A percentile compares a stretch with the other conserved stretches of the same genome.
phyloP scores from a whole-genome alignment of 2,329 filamentous ascomycete genomes.

The Thielaviopsis ethacetica region DNA sequence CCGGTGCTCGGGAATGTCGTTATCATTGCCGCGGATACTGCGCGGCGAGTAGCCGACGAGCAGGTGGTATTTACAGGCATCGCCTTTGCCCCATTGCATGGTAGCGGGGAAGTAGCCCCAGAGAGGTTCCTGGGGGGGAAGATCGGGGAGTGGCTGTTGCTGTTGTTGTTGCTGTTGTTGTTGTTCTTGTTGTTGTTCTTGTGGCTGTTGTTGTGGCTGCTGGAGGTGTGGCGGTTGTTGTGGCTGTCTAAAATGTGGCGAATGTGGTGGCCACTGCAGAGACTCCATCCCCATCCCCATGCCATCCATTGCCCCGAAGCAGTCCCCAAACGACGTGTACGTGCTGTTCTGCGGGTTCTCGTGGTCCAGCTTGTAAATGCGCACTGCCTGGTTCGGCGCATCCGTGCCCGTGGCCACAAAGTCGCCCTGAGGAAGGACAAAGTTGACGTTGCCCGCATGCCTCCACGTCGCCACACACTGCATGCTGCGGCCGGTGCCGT shows the following conservation, averaged over 20 bases:
- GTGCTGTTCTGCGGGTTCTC: slow-evolving; percentile 21
- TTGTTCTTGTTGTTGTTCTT: no score
- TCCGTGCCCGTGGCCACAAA: slow-evolving; percentile 44
- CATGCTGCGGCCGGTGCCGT: slow-evolving; percentile 24
- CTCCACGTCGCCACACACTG: slow-evolving; percentile 29
- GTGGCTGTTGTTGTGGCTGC: no score
- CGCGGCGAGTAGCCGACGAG: slow-evolving; percentile 48
- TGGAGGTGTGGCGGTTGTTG: no score
- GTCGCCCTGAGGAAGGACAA: slow-evolving; percentile 31
- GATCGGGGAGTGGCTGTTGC: not conserved
- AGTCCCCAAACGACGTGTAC: slow-evolving; percentile 20
- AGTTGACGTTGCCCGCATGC: slow-evolving; percentile 44
- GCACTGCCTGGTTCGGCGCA: slow-evolving; percentile 34
- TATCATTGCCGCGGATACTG: slow-evolving; percentile 33
- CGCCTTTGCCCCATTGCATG: slow-evolving; percentile 41
- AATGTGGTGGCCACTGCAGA: no score
- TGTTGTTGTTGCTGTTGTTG: no score
- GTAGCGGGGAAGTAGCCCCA: slow-evolving; percentile 50
- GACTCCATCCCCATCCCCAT: not conserved
- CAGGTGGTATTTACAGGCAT: slow-evolving; percentile 31
- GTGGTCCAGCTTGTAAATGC: slow-evolving; percentile 34
- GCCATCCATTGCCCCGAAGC: slow-evolving; percentile 1
- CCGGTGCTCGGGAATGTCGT: slow-evolving; percentile 41
- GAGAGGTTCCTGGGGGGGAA: slow-evolving; percentile 16
- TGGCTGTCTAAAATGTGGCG: no score